phyloP scores from a whole-genome alignment of 768 basidiomycete species.

The Calocybe indica region DNA sequence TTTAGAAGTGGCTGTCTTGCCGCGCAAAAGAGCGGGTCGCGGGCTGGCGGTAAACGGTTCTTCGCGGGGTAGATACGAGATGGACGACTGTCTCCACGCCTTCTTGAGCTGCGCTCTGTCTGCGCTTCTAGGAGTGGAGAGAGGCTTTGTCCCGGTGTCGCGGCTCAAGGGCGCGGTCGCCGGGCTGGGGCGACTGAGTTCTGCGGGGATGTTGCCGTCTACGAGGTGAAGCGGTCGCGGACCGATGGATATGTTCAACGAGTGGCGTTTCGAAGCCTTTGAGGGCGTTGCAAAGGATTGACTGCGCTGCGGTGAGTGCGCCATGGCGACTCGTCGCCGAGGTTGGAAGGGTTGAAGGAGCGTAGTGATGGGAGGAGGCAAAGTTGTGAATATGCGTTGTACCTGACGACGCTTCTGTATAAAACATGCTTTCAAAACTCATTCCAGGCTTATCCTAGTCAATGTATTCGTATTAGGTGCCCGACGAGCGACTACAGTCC shows the following conservation, averaged over 20 bases:
- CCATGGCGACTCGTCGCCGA: not conserved
- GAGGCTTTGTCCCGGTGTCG: constrained; percentile 12
- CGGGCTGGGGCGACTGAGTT: constrained; percentile 4
- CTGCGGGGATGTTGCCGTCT: constrained; percentile 21
- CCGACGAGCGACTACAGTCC: not conserved
- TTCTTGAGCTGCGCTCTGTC: constrained; percentile 13
- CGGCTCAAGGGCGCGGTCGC: constrained; percentile 11
- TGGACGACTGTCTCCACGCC: constrained; percentile 42
- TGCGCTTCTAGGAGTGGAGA: constrained; percentile 16
- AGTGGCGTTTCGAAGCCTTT: constrained; percentile 20
- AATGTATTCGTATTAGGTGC: not conserved
- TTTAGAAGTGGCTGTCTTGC: constrained; percentile 11
- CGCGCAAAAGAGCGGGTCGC: constrained; percentile 8
- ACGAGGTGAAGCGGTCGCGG: constrained; percentile 46
- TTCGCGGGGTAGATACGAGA: constrained; percentile 40
- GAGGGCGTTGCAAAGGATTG: not conserved
- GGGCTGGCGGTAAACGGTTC: constrained; percentile 14
- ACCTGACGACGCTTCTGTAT: not conserved
- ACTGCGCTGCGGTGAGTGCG: not conserved
- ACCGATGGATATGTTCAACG: constrained; percentile 22
- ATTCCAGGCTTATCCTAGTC: not conserved
- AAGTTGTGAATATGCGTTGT: constrained; percentile 1
- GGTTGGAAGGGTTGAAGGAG: not conserved
- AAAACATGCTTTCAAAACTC: not conserved
- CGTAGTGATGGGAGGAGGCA: not conserved